Conservation (phyloP, 2,329 filamentous ascomycete genomes). For the Amesomyces nigricolor region DNA sequence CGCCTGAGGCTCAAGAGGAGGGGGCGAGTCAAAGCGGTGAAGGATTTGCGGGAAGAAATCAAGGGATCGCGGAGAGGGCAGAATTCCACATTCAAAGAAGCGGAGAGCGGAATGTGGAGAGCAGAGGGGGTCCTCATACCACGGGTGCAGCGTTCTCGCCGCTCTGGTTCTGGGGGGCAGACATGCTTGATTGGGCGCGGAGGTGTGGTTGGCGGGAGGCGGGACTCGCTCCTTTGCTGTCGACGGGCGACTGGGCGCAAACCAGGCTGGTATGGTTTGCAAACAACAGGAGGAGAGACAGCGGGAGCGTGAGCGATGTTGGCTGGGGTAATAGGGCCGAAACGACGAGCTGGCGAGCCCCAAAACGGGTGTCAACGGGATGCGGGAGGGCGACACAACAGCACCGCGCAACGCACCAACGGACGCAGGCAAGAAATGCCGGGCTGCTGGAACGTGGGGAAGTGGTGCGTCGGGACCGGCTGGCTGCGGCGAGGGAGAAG, state of each 20-base stretch:
- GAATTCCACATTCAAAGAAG: conserved; percentile 1
- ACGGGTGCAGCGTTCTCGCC: conserved; percentile 22
- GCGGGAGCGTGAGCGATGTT: conserved; percentile 1
- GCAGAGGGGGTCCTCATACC: conserved; percentile 18
- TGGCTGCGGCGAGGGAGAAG: not conserved
- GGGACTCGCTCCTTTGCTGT: not conserved
- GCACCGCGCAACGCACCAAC: conserved; percentile 1
- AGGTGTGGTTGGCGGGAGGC: not conserved
- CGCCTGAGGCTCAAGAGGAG: not conserved
- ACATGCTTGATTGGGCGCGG: conserved; percentile 20
- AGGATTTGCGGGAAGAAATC: not conserved
- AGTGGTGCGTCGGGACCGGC: not conserved
- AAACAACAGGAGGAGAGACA: conserved; percentile 13
- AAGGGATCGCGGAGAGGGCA: not conserved
- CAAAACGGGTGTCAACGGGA: not conserved
- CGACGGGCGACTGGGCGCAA: conserved; percentile 7
- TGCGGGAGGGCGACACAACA: conserved; percentile 3
- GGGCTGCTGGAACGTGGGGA: conserved; percentile 1
- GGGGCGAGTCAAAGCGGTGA: not conserved
- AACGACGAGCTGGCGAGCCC: conserved; percentile 11
- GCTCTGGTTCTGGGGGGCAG: conserved; percentile 22
- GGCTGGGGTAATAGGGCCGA: conserved; percentile 22
- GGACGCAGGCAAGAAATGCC: not conserved
- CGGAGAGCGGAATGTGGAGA: not conserved
- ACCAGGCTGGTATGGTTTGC: conserved; percentile 1